phyloP scores from a whole-genome alignment of 225 moss, liverwort and hornwort species.

The Pleurozium schreberi region DNA sequence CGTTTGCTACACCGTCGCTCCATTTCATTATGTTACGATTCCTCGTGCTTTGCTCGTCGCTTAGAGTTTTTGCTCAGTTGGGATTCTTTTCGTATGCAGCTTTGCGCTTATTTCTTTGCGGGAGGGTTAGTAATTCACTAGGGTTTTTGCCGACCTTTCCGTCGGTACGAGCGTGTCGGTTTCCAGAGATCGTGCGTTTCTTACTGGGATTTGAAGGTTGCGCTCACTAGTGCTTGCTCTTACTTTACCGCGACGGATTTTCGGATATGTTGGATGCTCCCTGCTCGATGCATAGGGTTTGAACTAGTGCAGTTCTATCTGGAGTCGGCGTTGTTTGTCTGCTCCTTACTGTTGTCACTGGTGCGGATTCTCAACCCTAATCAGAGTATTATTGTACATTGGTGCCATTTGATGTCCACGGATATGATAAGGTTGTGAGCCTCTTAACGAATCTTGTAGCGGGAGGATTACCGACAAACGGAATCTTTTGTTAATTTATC shows the following conservation, averaged over 20 bases:
- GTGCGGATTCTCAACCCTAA: neutral
- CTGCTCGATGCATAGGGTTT: neutral
- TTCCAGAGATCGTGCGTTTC: neutral
- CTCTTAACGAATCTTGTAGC: neutral
- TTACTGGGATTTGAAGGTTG: neutral
- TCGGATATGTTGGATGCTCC: neutral
- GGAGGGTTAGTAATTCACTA: neutral
- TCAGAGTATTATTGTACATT: neutral
- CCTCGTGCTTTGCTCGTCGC: neutral
- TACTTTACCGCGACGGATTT: neutral
- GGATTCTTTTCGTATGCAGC: neutral
- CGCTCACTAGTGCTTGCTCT: neutral
- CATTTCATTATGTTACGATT: neutral
- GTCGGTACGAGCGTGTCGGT: neutral
- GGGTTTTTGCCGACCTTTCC: neutral
- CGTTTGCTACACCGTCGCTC: neutral
- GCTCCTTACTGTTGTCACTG: neutral
- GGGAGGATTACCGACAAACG: neutral
- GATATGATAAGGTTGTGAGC: neutral
- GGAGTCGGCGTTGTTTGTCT: neutral
- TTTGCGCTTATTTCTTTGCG: neutral
- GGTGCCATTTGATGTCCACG: neutral
- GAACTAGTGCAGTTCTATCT: neutral
- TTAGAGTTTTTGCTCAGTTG: neutral
- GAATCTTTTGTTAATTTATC: neutral